Evolutionary conservation across 2,329 filamentous ascomycete species (phyloP).

Genomic region (Periconia digitata): DNA sequence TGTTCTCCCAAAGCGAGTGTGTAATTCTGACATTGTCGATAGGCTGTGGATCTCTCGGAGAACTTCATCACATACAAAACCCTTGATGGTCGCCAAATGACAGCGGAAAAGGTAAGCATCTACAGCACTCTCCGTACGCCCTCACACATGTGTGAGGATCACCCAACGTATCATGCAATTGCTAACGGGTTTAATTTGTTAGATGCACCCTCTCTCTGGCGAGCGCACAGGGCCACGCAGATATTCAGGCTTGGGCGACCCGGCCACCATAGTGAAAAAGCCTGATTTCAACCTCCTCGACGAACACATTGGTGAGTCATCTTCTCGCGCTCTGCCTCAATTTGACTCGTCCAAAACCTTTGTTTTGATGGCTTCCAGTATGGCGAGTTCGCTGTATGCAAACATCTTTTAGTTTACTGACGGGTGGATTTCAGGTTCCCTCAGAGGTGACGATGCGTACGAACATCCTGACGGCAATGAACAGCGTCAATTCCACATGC

Average conservation of each 20-base stretch:
- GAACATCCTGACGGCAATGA: constrained; percentile 5
- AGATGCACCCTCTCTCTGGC: constrained; percentile 5
- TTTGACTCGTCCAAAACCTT: not conserved
- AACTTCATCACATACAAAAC: constrained; percentile 2
- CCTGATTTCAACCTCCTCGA: constrained; percentile 5
- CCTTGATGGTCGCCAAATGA: constrained; percentile 5
- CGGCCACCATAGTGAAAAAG: not conserved
- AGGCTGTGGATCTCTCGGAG: not conserved
- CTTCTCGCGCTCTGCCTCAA: not conserved
- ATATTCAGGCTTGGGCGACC: constrained; percentile 1
- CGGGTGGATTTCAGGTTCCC: constrained; percentile 1
- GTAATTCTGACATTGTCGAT: not conserved
- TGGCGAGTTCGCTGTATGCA: no score
- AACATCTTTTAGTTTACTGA: no score
- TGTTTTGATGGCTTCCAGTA: not conserved
- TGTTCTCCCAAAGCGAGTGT: not conserved
- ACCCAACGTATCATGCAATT: constrained; percentile 4
- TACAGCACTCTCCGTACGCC: no score
- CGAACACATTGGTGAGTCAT: constrained; percentile 7
- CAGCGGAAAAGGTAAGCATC: not conserved
- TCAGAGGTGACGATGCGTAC: not conserved
- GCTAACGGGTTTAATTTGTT: not conserved
- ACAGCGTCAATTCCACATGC: constrained; percentile 10
- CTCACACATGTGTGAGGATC: no score
- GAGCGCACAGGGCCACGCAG: not conserved